Base-by-base conservation (phyloP, 192 early-diverging fungal species). In the Dimargaris cristalligena region DNA sequence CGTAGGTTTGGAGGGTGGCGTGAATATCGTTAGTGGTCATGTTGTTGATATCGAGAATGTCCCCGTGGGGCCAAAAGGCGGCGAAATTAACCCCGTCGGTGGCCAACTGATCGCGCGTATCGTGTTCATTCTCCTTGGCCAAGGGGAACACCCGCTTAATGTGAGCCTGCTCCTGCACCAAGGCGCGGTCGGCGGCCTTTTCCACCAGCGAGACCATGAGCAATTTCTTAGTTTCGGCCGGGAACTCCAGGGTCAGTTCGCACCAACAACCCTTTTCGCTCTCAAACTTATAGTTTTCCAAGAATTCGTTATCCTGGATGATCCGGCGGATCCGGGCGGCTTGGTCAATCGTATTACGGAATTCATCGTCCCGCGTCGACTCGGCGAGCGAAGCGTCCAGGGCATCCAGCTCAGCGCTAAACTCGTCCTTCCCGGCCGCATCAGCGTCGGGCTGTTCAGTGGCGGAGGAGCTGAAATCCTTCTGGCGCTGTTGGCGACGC, bases 21-120 rank as follows among this genome's bases (percentile, higher is more conserved):
- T 84, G 85, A 71, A 99, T 93, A 62, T 97, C 93, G 78, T 97
- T 99, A 57, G 93, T 92, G 65, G 89, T 86, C 34, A 99, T 82
- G 33, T 78, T 67, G 67, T 87, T 78, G 55, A 96, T 73, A 62
- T 99, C 91, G 54, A 97, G 80, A 65, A 86, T 67, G 48, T 85
- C 70, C 34, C 68, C 66, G 45, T 72, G 67, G 11, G 83, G 78
- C 94, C 93, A 97, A 71, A 98, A 87, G 47, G 90, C 90, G 52
- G 71, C 78, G 54, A 98, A 77, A 72, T 92, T 99, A 63, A 83
- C 76, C 61, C 97, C 97, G 58, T 97, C 90, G 0, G 92, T 86
- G 48, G 85, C 86, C 35, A 99, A 60, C 52, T 78, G 62, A 56
- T 75, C 23, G 4, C 76, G 74, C n/a, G 64, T 86, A 70, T 94